These are phyloP conservation scores for Amoeboaphelidium occidentale DNA, from an alignment of 371 early-diverging fungal species.

Conservation along the genomic window DNA sequence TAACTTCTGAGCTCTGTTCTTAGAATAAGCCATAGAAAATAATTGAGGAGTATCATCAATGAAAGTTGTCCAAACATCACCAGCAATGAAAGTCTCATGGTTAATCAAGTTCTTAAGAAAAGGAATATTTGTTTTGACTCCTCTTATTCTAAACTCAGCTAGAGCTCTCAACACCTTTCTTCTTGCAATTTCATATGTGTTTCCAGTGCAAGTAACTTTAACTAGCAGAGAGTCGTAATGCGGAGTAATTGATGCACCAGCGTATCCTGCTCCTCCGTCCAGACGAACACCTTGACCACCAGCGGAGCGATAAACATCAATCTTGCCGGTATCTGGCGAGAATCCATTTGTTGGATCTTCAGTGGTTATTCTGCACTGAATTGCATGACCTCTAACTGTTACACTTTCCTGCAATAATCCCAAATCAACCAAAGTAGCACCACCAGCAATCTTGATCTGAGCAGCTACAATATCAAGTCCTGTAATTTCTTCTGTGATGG, in stretches of 20 bases:
- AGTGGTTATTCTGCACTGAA: conserved; percentile 85
- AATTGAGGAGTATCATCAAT: conserved; percentile 83
- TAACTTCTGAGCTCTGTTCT: conserved; percentile 66
- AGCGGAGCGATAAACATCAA: conserved; percentile 61
- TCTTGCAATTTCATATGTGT: conserved; percentile 59
- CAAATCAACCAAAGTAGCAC: conserved; percentile 45
- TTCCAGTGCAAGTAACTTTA: conserved; percentile 67
- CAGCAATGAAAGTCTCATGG: conserved; percentile 43
- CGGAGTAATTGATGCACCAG: conserved; percentile 77
- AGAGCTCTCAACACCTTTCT: conserved; percentile 63
- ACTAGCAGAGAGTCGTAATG: conserved; percentile 88
- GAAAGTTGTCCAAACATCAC: conserved; percentile 79
- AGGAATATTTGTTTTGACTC: conserved; percentile 84
- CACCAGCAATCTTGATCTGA: conserved; percentile 78
- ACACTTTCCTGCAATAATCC: conserved; percentile 60
- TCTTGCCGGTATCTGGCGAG: conserved; percentile 83
- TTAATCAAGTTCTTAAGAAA: conserved; percentile 66
- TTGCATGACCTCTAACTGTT: conserved; percentile 53
- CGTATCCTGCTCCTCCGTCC: conserved; percentile 50
- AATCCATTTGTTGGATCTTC: conserved; percentile 60
- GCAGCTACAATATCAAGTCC: conserved; percentile 77
- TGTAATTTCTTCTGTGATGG: conserved; percentile 60
- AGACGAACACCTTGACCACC: conserved; percentile 73
- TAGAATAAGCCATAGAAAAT: conserved; percentile 16
- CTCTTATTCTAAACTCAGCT: conserved; percentile 80